Base-by-base conservation (phyloP, 768 basidiomycete genomes). In the Serpula lacrymans region DNA sequence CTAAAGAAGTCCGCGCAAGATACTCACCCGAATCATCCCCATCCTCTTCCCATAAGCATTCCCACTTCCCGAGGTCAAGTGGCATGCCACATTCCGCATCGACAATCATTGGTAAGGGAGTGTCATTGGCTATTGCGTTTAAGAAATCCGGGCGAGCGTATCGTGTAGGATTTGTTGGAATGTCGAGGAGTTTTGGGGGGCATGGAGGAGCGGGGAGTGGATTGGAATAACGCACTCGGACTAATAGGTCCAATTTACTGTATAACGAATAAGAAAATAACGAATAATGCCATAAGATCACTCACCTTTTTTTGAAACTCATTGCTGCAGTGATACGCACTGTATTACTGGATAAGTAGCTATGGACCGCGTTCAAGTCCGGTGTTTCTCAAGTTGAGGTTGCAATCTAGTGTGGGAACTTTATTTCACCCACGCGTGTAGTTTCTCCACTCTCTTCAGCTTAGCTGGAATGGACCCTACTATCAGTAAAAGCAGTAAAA, bases 11-110 rank as follows among this genome's bases (percentile, higher is more conserved):
- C 67, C 67, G 47, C 49, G 37, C 31, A 17, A 32, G 4, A 30
- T 14, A 52, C 72, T 47, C 37, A 86, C 88, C 68, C 38, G 77
- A 72, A 62, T 84, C 78, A 55, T 83, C 76, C 3, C 73, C 85
- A 30, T 79, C 79, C 45, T 90, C 87, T 36, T 86, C 81, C 89
- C 87, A 93, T 13, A 95, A 65, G 25, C 78, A 84, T 40, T 85
- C 83, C 74, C 82, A 93, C 40, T 74, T 77, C 13, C 86, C 84
- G 34, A 95, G 67, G 58, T 98, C 90, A 18, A 99, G 64, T 0
- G 94, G 93, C 93, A 99, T 94, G 0, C 96, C 96, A 50, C 84
- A 85, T 59, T 99, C 96, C 1, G 89, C 90, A 52, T 99, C 96
- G 1, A 97, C 85, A 49, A 98, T 85, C 90, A 98, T 93, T 0